Percentiles rank a stretch among this genome's conserved stretches.
Conservation (phyloP, 2,329 filamentous ascomycete genomes). For the Cladobotryum protrusum region DNA sequence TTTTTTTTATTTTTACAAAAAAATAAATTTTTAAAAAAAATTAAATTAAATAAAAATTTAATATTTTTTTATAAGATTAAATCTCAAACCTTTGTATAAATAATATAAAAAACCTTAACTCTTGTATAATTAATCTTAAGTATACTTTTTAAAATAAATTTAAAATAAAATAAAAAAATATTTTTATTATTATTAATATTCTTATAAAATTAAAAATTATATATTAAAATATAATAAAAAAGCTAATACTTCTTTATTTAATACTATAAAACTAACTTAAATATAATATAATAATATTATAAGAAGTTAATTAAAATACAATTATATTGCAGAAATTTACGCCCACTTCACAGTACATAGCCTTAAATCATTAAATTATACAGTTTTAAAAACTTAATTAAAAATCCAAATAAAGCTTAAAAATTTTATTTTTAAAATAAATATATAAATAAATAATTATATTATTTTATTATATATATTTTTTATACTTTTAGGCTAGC, state of each 20-base stretch:
- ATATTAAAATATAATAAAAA: neutral
- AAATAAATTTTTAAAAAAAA: too few relatives aligned
- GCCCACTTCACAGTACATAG: too few relatives aligned
- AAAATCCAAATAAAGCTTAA: neutral
- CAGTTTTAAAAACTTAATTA: neutral
- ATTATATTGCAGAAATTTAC: too few relatives aligned
- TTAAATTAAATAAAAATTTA: too few relatives aligned
- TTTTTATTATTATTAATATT: neutral
- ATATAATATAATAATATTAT: neutral
- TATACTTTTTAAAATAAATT: too few relatives aligned
- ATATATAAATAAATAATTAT: neutral
- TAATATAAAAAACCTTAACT: neutral
- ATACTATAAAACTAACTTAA: neutral
- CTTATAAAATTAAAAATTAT: neutral
- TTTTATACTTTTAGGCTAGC: too few relatives aligned
- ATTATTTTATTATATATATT: too few relatives aligned
- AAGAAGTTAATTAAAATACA: neutral
- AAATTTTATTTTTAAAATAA: neutral
- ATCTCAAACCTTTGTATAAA: neutral
- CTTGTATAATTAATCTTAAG: neutral
- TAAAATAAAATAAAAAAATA: too few relatives aligned
- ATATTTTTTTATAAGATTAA: too few relatives aligned
- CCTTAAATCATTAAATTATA: too few relatives aligned
- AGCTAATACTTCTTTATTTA: neutral
- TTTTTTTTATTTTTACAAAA: too few relatives aligned